Percentiles rank a stretch among this genome's conserved stretches.
phyloP scores from a whole-genome alignment of 129 eudicot genomes.

The Erigeron canadensis region DNA sequence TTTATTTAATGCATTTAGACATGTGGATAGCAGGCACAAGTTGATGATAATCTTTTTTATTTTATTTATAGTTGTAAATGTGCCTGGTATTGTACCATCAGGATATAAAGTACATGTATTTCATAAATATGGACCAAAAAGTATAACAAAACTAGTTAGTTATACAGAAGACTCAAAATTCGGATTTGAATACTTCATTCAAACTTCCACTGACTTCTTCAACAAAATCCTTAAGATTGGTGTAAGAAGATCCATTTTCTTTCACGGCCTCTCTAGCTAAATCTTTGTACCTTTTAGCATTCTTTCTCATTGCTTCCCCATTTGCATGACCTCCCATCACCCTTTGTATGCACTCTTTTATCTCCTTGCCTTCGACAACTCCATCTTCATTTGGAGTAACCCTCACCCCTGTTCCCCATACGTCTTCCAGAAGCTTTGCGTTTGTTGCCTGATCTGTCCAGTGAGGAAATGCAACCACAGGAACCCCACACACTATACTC shows the following conservation, averaged over 20 bases:
- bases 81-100: too few species aligned
- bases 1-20: too few species aligned
- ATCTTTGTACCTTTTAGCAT: conserved; percentile 30
- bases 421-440: conserved; percentile 34
- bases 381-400: conserved; percentile 26
- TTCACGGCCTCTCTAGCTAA: conserved; percentile 32
- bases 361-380: conserved; percentile 34
- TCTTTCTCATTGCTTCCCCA: conserved; percentile 28
- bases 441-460: conserved; percentile 41
- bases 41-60: too few species aligned
- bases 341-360: conserved; percentile 27
- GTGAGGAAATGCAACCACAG: conserved; percentile 38
- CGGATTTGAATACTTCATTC: not conserved
- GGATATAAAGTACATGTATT: too few species aligned
- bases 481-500: conserved; percentile 33
- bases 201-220: conserved; percentile 16
- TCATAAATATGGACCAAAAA: too few species aligned
- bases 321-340: conserved; percentile 36
- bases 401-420: conserved; percentile 35
- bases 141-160: too few species aligned
- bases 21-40: too few species aligned
- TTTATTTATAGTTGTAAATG: too few species aligned
- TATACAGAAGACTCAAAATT: too few species aligned
- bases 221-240: conserved; percentile 36
- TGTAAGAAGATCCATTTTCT: conserved; percentile 37